Percentiles rank a stretch among this genome's conserved stretches.
phyloP scores from a whole-genome alignment of 148 eudicot species.

The Chenopodium album region DNA sequence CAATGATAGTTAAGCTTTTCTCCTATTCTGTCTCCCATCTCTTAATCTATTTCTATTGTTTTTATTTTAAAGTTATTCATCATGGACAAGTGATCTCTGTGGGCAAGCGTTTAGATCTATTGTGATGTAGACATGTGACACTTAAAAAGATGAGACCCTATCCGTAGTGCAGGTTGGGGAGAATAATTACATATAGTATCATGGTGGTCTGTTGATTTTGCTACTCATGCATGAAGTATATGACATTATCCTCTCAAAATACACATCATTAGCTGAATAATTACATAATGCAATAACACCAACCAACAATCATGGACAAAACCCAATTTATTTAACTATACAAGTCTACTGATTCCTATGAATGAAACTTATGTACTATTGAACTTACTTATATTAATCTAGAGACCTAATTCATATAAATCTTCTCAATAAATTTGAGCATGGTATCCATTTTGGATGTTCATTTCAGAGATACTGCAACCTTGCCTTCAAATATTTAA shows the following conservation, averaged over 20 bases:
- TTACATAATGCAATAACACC: not conserved
- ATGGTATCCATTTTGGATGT: not conserved
- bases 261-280: not conserved
- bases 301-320: not conserved
- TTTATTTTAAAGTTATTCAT: not conserved
- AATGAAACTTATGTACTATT: constrained; percentile 4
- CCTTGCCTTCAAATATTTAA: not conserved
- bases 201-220: not conserved
- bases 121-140: not conserved
- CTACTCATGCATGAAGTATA: not conserved
- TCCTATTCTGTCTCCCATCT: too few species aligned
- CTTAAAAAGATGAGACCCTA: not conserved
- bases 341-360: not conserved
- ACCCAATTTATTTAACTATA: constrained; percentile 8
- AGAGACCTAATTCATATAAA: not conserved
- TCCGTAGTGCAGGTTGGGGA: not conserved
- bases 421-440: not conserved
- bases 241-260: not conserved
- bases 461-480: not conserved
- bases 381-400: not conserved
- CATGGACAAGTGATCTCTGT: not conserved
- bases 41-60: too few species aligned
- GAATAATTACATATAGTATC: not conserved
- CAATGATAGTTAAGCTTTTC: too few species aligned
- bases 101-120: not conserved